Evolutionary conservation across 176 grass and related monocot genomes (phyloP).

Genomic region (Miscanthus lutarioriparius): DNA sequence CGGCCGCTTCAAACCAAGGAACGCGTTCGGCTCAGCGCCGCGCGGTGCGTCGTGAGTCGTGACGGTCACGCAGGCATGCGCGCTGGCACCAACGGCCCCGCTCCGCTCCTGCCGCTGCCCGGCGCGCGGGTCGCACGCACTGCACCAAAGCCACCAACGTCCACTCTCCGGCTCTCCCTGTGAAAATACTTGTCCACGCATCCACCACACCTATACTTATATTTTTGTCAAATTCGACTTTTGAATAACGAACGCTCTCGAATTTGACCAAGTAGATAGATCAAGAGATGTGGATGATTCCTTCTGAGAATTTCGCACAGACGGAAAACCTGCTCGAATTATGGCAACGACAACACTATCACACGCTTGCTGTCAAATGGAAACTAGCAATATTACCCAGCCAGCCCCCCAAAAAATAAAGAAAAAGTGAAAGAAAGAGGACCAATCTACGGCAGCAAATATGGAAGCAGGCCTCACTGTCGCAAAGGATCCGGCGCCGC

Average conservation of each 20-base stretch:
- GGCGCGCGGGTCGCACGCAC: neutral
- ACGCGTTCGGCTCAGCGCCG: neutral
- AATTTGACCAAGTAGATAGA: neutral
- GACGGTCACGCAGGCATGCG: neutral
- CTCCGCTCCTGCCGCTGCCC: neutral
- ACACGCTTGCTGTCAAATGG: neutral
- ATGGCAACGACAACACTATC: neutral
- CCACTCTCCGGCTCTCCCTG: neutral
- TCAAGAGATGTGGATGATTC: neutral
- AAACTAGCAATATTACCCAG: neutral
- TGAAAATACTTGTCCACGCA: neutral
- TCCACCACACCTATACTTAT: neutral
- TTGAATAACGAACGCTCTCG: neutral
- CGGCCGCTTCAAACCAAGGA: no score
- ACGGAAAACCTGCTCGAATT: neutral
- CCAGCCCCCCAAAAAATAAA: neutral
- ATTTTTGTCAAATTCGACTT: neutral
- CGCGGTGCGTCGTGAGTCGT: neutral
- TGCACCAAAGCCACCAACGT: neutral
- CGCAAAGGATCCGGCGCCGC: conserved; percentile 32
- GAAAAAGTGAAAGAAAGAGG: neutral
- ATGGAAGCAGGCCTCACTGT: neutral
- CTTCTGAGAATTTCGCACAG: neutral
- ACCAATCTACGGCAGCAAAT: neutral
- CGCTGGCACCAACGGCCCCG: neutral